Evolutionary conservation across 2,329 filamentous ascomycete species (phyloP), one percentile per base, ranked within the genome.

Genomic region (Diaporthe longicolla): DNA sequence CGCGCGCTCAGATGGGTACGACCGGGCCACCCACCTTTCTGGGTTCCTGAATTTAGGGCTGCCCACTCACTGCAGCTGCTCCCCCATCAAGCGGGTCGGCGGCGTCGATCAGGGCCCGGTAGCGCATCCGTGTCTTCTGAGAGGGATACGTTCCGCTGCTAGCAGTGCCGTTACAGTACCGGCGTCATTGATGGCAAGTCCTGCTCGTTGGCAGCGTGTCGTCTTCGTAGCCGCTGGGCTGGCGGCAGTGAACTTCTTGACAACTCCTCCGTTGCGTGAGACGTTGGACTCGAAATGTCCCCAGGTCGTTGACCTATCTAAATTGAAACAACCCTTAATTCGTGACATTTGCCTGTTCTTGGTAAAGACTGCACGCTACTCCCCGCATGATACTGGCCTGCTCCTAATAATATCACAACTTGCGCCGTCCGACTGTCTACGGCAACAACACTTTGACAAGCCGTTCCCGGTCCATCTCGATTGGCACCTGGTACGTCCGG

Each of bases 11-110:
- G 45, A 17, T 71, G 55, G 35, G 21, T 61, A 5, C 45, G 24
- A 29, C 50, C 11, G 32, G 32, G 32, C 55, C 69, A 54, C 57
- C 58, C 70, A 72, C 70, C 40, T 43, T 43, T 4, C 32, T 61
- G 43, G 52, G 58, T 73, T 68, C 74, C 74, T 75, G 74, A 68
- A 71, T 75, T 54, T 75, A 75, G 71, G 74, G 74, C 74, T 75
- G 74, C 43, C 61, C 43, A 55, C 45, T 37, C n/a, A 35, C 35
- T 63, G 26, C 45, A 40, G 40, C 29, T 58, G 63, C 26, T 61
- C 54, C 70, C 45, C 45, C 70, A 26, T 50, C 70, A 55, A 69
- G 73, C 65, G 73, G 73, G 73, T 73, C 70, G 35, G 29, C 70
- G 45, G 45, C 52, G 63, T 55, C 70, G 73, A 63, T 73, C 73